Evolutionary conservation across 148 eudicot species (phyloP), one percentile per base, ranked within the genome.

Genomic region (Heliamphora exappendiculata): DNA sequence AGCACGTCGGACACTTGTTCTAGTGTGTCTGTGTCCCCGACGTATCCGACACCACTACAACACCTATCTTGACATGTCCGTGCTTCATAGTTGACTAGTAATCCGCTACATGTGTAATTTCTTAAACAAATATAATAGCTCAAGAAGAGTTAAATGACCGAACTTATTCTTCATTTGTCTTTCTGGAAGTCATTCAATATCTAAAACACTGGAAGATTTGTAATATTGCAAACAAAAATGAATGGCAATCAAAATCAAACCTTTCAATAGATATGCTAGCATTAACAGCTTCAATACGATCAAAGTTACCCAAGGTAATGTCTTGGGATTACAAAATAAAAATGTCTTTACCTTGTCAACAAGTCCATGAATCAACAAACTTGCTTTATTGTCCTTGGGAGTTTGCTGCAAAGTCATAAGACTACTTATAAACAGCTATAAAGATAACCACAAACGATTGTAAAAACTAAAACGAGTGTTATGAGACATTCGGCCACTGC

Each of bases 371-470:
- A 84, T 84, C 75, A 87, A 78, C 87, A 87, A 72, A 77, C 81
- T 79, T 68, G 87, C 89, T 73, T 82, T 83, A 28, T 87, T 80
- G 74, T 87, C 89, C 76, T 87, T 84, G 41, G 89, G 87, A 76
- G 89, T 87, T 78, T 81, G 78, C 89, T 87, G 84, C 66, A 73
- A 79, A 78, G 24, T 44, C 55, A 51, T 16, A 69, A 75, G 13
- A 51, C 39, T n/a, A 75, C 28, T 39, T 2, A 22, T 37, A 64
- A 64, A 36, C 53, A 79, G 34, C 51, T 39, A 57, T 22, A 33
- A 34, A 73, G 64, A n/a, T n/a, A 73, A 73, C 44, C n/a, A 34
- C 14, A 26, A 24, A 57, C 16, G 1, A 73, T 14, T 26, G 58
- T 24, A 57, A 42, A 17, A 7, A 20, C 17, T 2, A 36, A 72